phyloP scores from a whole-genome alignment of 345 rosid genomes.

The Ceriops decandra region DNA sequence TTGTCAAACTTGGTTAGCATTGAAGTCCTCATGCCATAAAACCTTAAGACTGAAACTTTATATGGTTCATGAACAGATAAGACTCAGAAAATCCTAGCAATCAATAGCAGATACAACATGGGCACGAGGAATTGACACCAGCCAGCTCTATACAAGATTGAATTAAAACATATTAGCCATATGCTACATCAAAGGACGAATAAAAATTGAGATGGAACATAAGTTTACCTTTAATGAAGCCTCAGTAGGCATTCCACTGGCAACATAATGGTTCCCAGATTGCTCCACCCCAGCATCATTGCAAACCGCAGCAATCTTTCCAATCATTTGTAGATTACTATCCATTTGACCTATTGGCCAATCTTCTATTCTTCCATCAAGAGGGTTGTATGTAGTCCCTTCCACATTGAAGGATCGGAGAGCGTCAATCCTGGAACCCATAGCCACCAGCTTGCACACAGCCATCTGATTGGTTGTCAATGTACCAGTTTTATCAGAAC shows the following conservation, averaged over 20 bases:
- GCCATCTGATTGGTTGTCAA: constrained; percentile 93
- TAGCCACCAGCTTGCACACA: constrained; percentile 71
- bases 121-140: neutral
- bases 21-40: neutral
- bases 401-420: constrained; percentile 72
- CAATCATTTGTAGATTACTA: constrained; percentile 81
- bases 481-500: constrained; percentile 95
- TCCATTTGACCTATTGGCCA: constrained; percentile 77
- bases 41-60: constrained; percentile 3
- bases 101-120: constrained; percentile 2
- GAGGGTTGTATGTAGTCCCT: constrained; percentile 80
- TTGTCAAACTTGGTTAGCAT: constrained; percentile 3
- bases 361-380: constrained; percentile 67
- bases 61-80: constrained; percentile 11
- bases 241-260: constrained; percentile 84
- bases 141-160: too few relatives aligned
- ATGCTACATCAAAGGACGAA: too few relatives aligned
- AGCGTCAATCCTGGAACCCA: constrained; percentile 64
- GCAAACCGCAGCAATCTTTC: constrained; percentile 83
- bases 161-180: too few relatives aligned
- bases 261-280: constrained; percentile 58
- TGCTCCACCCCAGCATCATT: constrained; percentile 75
- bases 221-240: constrained; percentile 86
- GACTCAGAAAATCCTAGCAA: neutral
- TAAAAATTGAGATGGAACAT: neutral